Evolutionary conservation across 768 basidiomycete genomes (phyloP).

Genomic region (Infundibulicybe gibba): DNA sequence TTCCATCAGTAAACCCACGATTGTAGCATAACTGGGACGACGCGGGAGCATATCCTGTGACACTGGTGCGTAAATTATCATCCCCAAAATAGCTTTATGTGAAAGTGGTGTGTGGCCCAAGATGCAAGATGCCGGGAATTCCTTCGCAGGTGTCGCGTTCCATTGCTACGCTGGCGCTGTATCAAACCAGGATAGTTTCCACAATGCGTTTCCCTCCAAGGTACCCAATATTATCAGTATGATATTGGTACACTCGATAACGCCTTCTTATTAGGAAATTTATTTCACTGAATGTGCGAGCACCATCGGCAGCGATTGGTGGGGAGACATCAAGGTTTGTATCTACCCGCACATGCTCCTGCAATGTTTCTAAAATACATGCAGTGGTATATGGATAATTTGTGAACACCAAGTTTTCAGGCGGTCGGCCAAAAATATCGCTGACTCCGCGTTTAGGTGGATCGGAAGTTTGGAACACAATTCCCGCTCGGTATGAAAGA

Average conservation of each 20-base stretch:
- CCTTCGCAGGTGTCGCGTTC: conserved; percentile 65
- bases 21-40: conserved; percentile 66
- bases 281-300: conserved; percentile 66
- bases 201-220: conserved; percentile 15
- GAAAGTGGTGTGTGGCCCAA: background rate
- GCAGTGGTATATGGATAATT: conserved; percentile 21
- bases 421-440: background rate
- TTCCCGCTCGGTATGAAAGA: conserved; percentile 10
- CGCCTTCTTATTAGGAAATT: conserved; percentile 26
- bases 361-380: background rate
- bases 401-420: conserved; percentile 5
- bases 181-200: conserved; percentile 11
- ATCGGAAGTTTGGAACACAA: conserved; percentile 17
- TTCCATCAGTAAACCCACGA: conserved; percentile 24
- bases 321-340: conserved; percentile 71
- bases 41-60: conserved; percentile 60
- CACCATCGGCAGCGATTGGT: conserved; percentile 68
- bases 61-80: conserved; percentile 22
- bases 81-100: background rate
- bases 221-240: conserved; percentile 34
- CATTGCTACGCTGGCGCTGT: conserved; percentile 56
- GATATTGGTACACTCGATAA: conserved; percentile 47
- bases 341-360: background rate
- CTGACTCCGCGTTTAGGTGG: conserved; percentile 8
- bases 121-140: conserved; percentile 52